Conservation (phyloP, 1,284 basidiomycete genomes). For the Coniferiporia sulphurascens region DNA sequence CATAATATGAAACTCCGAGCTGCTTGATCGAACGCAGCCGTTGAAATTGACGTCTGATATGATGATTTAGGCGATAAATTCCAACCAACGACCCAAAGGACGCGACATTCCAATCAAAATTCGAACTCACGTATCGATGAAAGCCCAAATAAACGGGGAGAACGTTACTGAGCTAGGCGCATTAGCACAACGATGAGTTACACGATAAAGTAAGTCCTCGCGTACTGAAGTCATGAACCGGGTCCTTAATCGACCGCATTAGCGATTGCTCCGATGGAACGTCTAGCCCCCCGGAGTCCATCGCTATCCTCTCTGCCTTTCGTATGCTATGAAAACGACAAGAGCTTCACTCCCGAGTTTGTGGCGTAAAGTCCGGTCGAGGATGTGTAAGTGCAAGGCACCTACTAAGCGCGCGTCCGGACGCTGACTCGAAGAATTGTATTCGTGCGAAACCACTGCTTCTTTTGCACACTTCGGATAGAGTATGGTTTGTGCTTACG, state of each 20-base stretch:
- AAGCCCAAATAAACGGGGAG: slow-evolving; percentile 31
- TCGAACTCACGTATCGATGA: slow-evolving; percentile 43
- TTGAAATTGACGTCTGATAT: slow-evolving; percentile 67
- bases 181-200: slow-evolving; percentile 1
- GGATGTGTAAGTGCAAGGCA: too few relatives aligned
- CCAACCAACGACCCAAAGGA: neutral
- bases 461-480: too few relatives aligned
- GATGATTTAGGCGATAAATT: neutral
- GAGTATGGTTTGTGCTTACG: too few relatives aligned
- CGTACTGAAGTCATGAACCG: slow-evolving; percentile 46
- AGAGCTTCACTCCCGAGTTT: too few relatives aligned
- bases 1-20: slow-evolving; percentile 67
- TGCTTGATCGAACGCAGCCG: slow-evolving; percentile 71
- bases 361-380: too few relatives aligned
- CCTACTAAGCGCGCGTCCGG: too few relatives aligned
- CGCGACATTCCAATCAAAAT: neutral
- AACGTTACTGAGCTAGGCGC: slow-evolving; percentile 31
- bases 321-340: too few relatives aligned
- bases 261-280: neutral
- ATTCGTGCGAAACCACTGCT: too few relatives aligned
- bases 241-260: slow-evolving; percentile 35
- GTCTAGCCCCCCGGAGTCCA: too few relatives aligned
- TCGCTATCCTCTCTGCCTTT: too few relatives aligned
- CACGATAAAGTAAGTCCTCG: slow-evolving; percentile 13
- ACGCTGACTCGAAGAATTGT: too few relatives aligned